These are phyloP conservation scores for Luvunga scandens DNA, from an alignment of 345 rosid species.

Conservation along the genomic window DNA sequence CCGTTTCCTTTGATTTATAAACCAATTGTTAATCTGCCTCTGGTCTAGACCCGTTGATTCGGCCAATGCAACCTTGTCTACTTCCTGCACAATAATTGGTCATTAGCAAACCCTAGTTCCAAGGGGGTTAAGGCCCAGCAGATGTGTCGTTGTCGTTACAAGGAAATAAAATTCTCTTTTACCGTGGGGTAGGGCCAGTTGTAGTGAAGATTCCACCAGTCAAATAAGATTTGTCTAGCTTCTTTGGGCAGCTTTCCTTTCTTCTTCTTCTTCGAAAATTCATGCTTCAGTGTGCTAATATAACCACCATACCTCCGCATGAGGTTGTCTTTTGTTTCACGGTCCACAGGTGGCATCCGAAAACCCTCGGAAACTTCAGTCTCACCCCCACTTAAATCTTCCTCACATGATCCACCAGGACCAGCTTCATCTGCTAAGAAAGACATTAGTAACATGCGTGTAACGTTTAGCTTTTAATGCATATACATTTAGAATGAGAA, in stretches of 20 bases:
- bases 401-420: constrained; percentile 37
- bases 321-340: constrained; percentile 44
- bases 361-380: constrained; percentile 16
- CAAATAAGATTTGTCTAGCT: constrained; percentile 41
- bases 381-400: constrained; percentile 41
- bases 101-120: neutral
- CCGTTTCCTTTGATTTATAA: constrained; percentile 60
- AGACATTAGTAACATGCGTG: neutral
- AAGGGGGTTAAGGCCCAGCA: neutral
- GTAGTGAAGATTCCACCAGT: constrained; percentile 56
- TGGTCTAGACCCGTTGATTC: constrained; percentile 52
- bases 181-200: constrained; percentile 70
- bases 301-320: constrained; percentile 41
- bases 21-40: constrained; percentile 68
- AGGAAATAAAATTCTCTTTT: neutral
- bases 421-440: constrained; percentile 24
- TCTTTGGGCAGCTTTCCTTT: constrained; percentile 53
- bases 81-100: constrained; percentile 30
- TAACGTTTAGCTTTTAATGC: neutral
- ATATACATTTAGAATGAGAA: neutral
- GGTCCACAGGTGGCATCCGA: constrained; percentile 24
- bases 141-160: too few species aligned
- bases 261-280: constrained; percentile 56
- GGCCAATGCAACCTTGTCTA: constrained; percentile 46
- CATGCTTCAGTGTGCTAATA: constrained; percentile 43